A percentile compares a stretch with the other conserved stretches of the same genome.
phyloP scores from a whole-genome alignment of 305 asterid genomes.

The Fraxinus platypoda region DNA sequence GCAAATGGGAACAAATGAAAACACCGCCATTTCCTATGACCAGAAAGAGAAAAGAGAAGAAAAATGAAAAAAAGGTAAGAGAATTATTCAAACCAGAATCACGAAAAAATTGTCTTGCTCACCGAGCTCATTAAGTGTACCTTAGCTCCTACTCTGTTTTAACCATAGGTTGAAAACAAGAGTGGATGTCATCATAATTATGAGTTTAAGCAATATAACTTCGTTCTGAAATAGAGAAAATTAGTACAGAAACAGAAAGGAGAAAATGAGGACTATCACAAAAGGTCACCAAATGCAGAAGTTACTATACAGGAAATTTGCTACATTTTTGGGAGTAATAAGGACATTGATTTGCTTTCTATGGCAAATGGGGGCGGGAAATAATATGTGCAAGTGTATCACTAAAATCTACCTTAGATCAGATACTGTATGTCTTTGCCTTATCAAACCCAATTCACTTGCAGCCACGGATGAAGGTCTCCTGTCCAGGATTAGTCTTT shows the following conservation, averaged over 20 bases:
- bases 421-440: slow-evolving; percentile 76
- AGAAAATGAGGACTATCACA: background rate
- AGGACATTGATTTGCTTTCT: background rate
- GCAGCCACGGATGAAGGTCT: slow-evolving; percentile 57
- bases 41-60: background rate
- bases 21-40: background rate
- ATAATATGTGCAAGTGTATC: background rate
- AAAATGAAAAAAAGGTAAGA: background rate
- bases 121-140: background rate
- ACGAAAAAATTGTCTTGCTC: background rate
- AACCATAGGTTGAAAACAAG: background rate
- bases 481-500: slow-evolving; percentile 40
- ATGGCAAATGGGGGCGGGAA: background rate
- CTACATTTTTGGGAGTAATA: background rate
- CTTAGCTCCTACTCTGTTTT: background rate
- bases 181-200: background rate
- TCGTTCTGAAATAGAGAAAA: background rate
- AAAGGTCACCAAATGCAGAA: background rate
- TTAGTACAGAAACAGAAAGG: background rate
- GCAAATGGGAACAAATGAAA: background rate
- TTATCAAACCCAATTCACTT: slow-evolving; percentile 69
- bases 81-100: background rate
- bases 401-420: slow-evolving; percentile 40
- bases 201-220: background rate
- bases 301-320: background rate